Conservation (phyloP, 768 basidiomycete species). For the Calocybe indica region DNA sequence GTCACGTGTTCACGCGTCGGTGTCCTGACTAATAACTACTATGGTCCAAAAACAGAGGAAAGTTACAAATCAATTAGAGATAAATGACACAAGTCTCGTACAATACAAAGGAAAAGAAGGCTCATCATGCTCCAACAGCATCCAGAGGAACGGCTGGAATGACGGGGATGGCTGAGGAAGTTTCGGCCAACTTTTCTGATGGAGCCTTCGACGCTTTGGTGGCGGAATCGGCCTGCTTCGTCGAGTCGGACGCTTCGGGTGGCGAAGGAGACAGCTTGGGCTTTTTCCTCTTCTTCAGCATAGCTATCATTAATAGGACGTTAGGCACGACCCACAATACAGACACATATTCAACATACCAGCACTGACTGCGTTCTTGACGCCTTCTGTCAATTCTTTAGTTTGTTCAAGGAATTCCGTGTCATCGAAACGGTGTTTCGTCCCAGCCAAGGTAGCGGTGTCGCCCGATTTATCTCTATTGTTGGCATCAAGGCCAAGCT, state of each 20-base stretch:
- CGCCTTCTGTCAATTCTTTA: conserved; percentile 83
- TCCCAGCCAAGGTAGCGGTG: conserved; percentile 51
- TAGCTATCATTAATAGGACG: conserved; percentile 34
- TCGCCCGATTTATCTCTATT: conserved; percentile 20
- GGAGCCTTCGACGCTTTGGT: no score
- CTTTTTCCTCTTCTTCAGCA: conserved; percentile 76
- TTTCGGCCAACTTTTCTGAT: no score
- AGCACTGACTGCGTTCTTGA: conserved; percentile 83
- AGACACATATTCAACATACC: conserved; percentile 40
- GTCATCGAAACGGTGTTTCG: conserved; percentile 90
- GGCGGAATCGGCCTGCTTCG: no score
- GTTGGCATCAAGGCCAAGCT: conserved; percentile 59
- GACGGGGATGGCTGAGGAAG: no score
- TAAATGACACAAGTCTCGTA: no score
- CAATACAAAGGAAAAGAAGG: no score
- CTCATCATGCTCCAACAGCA: no score
- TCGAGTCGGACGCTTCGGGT: not conserved
- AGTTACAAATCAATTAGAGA: no score
- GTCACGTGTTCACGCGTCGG: no score
- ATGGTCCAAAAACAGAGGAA: no score
- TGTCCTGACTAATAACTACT: no score
- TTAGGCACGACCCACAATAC: conserved; percentile 17
- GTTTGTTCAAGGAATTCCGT: conserved; percentile 89
- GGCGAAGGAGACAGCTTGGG: conserved; percentile 35
- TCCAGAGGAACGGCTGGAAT: no score